Evolutionary conservation across 2,329 filamentous ascomycete genomes (phyloP).

Genomic region (Fusarium devonianum): DNA sequence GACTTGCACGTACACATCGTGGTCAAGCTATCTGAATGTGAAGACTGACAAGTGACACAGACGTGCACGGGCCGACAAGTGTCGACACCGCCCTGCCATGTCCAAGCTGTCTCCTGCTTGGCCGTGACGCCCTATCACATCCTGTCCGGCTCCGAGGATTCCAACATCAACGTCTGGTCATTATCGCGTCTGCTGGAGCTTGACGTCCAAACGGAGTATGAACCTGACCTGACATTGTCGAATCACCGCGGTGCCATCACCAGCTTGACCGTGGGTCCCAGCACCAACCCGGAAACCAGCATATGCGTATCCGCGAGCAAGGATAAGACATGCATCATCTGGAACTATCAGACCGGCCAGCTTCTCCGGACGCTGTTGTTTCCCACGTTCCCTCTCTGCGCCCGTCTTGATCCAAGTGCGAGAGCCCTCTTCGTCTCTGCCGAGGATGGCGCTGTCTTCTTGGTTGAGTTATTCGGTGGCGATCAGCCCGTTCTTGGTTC

Average conservation of each 20-base stretch:
- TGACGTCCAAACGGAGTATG: constrained; percentile 61
- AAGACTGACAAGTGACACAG: constrained; percentile 52
- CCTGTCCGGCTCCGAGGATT: constrained; percentile 82
- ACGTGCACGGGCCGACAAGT: constrained; percentile 78
- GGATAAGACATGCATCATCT: constrained; percentile 89
- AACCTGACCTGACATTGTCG: constrained; percentile 79
- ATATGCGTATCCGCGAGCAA: constrained; percentile 84
- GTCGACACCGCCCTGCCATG: constrained; percentile 77
- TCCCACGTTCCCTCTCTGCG: constrained; percentile 72
- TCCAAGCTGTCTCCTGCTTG: constrained; percentile 81
- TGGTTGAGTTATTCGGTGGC: constrained; percentile 73
- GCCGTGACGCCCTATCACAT: constrained; percentile 75
- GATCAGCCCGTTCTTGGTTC: constrained; percentile 63
- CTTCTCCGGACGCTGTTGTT: constrained; percentile 84
- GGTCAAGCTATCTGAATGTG: constrained; percentile 18
- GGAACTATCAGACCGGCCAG: constrained; percentile 86
- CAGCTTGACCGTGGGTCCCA: constrained; percentile 68
- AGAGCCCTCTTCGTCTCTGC: constrained; percentile 83
- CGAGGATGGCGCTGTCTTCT: constrained; percentile 80
- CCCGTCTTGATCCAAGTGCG: constrained; percentile 82
- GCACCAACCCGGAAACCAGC: constrained; percentile 72
- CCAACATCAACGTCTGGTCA: constrained; percentile 92
- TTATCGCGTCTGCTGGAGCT: constrained; percentile 74
- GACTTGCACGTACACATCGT: constrained; percentile 14
- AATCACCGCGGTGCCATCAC: constrained; percentile 80